Conservation (phyloP, 2,329 filamentous ascomycete species). For the Gnomoniopsis smithogilvyi region DNA sequence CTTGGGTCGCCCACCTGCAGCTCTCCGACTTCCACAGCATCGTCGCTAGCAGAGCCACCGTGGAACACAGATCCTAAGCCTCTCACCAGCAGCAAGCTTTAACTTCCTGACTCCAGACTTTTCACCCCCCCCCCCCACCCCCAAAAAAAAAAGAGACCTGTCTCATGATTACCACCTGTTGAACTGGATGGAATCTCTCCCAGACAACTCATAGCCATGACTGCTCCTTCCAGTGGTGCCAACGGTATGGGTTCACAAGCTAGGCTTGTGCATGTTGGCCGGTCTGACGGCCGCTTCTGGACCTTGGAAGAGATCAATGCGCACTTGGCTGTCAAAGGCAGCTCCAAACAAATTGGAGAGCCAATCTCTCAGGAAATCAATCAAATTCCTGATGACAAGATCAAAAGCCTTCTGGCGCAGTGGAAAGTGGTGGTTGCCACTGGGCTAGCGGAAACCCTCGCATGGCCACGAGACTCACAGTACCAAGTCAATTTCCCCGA, state of each 20-base stretch:
- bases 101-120: too few relatives aligned
- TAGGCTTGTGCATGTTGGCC: conserved; percentile 8
- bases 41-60: too few relatives aligned
- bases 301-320: conserved; percentile 12
- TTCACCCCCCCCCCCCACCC: too few relatives aligned
- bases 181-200: background rate
- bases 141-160: background rate
- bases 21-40: too few relatives aligned
- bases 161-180: background rate
- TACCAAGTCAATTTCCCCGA: conserved; percentile 16
- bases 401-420: conserved; percentile 3
- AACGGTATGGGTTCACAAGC: background rate
- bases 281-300: conserved; percentile 14
- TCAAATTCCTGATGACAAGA: conserved; percentile 5
- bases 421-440: conserved; percentile 14
- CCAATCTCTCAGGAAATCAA: conserved; percentile 8
- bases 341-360: conserved; percentile 3
- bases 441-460: conserved; percentile 15
- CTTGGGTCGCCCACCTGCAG: too few relatives aligned
- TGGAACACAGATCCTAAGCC: too few relatives aligned
- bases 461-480: conserved; percentile 13
- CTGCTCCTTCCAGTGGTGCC: background rate
- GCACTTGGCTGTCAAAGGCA: background rate
- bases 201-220: background rate
- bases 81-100: too few relatives aligned